Conservation (phyloP, 495 filamentous ascomycete species). For the Penicillium herquei region DNA sequence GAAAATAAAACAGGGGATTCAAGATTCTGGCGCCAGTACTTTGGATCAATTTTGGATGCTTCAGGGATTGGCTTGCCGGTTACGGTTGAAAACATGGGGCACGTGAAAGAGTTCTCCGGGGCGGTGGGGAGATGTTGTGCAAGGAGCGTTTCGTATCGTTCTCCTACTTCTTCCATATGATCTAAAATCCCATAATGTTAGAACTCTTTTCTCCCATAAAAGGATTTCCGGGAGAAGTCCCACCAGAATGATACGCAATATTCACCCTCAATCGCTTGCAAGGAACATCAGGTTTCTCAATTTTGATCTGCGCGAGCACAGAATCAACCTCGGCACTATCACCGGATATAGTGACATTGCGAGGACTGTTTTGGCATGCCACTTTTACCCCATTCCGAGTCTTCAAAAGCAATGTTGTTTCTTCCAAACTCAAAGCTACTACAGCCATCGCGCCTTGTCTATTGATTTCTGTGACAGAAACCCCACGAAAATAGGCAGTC, state of each 20-base stretch:
- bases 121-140: too few species aligned
- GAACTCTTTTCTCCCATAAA: too few species aligned
- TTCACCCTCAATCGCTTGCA: conserved; percentile 34
- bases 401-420: conserved; percentile 19
- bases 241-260: conserved; percentile 49
- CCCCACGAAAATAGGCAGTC: background rate
- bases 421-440: conserved; percentile 25
- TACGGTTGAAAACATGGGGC: too few species aligned
- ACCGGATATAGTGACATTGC: conserved; percentile 41
- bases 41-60: too few species aligned
- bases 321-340: conserved; percentile 35
- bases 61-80: too few species aligned
- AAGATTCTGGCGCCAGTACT: background rate
- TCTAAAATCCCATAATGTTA: too few species aligned
- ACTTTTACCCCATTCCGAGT: conserved; percentile 33
- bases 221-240: too few species aligned
- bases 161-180: conserved; percentile 10
- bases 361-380: conserved; percentile 43
- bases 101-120: too few species aligned
- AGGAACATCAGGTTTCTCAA: conserved; percentile 17
- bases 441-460: conserved; percentile 24
- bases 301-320: conserved; percentile 29
- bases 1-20: background rate
- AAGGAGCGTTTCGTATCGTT: background rate
- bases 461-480: background rate